phyloP scores from a whole-genome alignment of 2,329 filamentous ascomycete genomes.

The Cladobotryum protrusum region DNA sequence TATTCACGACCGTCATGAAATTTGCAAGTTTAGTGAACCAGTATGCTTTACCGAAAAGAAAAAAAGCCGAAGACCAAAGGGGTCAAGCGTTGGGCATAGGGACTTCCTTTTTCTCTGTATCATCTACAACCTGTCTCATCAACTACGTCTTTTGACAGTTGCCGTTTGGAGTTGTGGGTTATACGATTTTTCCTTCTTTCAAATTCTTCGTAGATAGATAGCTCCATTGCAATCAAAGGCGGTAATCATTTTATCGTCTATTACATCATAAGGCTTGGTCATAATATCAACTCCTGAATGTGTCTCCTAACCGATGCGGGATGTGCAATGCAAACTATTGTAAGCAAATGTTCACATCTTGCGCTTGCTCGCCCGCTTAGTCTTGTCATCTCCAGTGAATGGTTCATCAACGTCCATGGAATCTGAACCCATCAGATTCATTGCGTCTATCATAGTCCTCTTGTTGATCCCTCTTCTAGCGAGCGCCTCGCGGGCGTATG shows the following conservation, averaged over 20 bases:
- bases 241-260: conserved; percentile 19
- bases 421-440: conserved; percentile 39
- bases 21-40: conserved; percentile 15
- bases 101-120: conserved; percentile 17
- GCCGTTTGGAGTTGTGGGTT: conserved; percentile 18
- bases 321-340: too few relatives aligned
- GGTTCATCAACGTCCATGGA: conserved; percentile 53
- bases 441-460: conserved; percentile 36
- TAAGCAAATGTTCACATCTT: conserved; percentile 38
- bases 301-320: too few relatives aligned
- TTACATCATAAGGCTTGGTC: conserved; percentile 20
- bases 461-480: conserved; percentile 24
- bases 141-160: conserved; percentile 10
- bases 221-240: conserved; percentile 12
- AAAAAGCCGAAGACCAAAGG: neutral
- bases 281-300: conserved; percentile 16
- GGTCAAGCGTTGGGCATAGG: conserved; percentile 20
- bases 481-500: conserved; percentile 19
- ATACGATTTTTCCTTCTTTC: conserved; percentile 7
- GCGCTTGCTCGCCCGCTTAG: conserved; percentile 46
- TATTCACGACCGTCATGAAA: conserved; percentile 25
- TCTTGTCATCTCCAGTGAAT: conserved; percentile 39
- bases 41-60: neutral
- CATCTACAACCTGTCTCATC: conserved; percentile 17
- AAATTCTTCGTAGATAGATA: conserved; percentile 13